Evolutionary conservation across 192 early-diverging fungal species (phyloP), one percentile per base, ranked within the genome.

Genomic region (Phycomyces blakesleeanus): DNA sequence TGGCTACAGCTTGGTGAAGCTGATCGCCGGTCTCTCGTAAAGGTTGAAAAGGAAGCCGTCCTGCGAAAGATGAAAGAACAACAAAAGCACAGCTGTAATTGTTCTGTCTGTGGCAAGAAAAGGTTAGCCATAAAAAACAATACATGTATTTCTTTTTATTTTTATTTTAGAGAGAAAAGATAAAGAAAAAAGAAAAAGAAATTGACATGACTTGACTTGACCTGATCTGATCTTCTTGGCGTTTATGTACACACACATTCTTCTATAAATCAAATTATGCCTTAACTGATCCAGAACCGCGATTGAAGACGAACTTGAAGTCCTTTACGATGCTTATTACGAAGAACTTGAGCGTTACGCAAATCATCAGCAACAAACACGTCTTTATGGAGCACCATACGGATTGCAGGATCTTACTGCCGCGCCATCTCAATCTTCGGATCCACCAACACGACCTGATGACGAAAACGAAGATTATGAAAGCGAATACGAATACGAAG

Each of bases 51-150:
- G 66, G 92, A 93, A 64, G 86, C 89, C 15, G 92, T 93, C 15
- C 71, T 93, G 50, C 87, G 84, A 69, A 93, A 92, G 76, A 91
- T 93, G 87, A 92, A 92, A 77, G 91, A 93, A 63, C 90, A 93
- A 68, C 89, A 92, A 71, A 86, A 86, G 67, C 89, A 90, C 63
- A 83, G 86, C 5, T 93, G 92, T 60, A 85, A 84, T 16, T 93
- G 92, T 67, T 85, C 87, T 12, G 86, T 90, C 4, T 93, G 92
- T 71, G 89, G 89, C 14, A 76, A 83, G 54, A 93, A 91, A 60
- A 79, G 90, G 89, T 91, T 79, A 55, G 72, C 37, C 66, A 57
- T 29, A 57, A 51, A 27, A 34, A 55, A 51, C 9, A 54, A 18
- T n/a, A 25, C 34, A 20, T 55, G 18, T 44, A n/a, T 34, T 5